Conservation (phyloP, 1,284 basidiomycete species). For the Cryptococcus sp. region DNA sequence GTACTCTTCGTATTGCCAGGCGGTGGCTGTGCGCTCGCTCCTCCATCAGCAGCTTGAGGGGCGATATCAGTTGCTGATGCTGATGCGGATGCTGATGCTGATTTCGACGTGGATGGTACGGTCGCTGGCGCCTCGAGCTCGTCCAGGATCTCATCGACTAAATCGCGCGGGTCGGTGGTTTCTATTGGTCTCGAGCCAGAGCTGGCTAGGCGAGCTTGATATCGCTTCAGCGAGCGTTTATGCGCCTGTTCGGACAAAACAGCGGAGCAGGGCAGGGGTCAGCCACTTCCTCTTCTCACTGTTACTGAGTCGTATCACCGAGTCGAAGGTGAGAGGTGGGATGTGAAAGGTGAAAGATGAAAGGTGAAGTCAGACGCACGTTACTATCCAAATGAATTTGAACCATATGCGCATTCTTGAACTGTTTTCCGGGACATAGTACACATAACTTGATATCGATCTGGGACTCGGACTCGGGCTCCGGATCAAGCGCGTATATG, state of each 20-base stretch:
- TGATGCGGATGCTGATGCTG: background rate
- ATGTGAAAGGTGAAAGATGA: background rate
- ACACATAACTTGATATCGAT: conserved; percentile 61
- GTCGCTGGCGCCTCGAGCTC: conserved; percentile 11
- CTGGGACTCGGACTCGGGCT: background rate
- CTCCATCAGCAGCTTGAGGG: too few relatives aligned
- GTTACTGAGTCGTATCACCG: too few relatives aligned
- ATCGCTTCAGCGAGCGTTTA: conserved; percentile 35
- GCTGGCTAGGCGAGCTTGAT: conserved; percentile 8
- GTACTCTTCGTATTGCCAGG: conserved; percentile 2
- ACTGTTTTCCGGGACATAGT: conserved; percentile 70
- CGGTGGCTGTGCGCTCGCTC: too few relatives aligned
- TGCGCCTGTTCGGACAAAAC: conserved; percentile 27
- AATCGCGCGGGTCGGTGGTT: conserved; percentile 30
- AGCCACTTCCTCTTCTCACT: background rate
- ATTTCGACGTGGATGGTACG: background rate
- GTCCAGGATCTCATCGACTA: conserved; percentile 33
- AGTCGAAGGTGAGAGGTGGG: background rate
- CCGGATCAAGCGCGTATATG: conserved; percentile 57
- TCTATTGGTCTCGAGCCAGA: conserved; percentile 8
- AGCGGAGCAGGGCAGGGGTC: background rate
- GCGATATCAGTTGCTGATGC: too few relatives aligned
- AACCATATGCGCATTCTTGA: conserved; percentile 67
- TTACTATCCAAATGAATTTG: conserved; percentile 65
- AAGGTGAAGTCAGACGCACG: conserved; percentile 57